Base-by-base conservation (phyloP, 345 rosid genomes). In the Cardamine occulta region DNA sequence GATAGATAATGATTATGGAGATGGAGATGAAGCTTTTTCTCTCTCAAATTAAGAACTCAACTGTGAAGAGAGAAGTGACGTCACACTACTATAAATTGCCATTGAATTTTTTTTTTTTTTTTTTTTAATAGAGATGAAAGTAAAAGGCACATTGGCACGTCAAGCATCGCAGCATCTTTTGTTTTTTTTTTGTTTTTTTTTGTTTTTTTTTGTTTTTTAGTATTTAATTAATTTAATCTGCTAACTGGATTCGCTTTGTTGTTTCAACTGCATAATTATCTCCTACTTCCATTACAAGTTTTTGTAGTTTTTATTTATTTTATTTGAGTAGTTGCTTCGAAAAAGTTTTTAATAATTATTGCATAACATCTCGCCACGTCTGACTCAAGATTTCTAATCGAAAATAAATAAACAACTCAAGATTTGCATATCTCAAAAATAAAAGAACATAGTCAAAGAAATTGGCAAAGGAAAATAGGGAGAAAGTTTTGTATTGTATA, bases 71-170 rank as follows among this genome's bases (percentile, higher is more conserved):
- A 70, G 44, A 76, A 76, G 75, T 60, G 80, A 76, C 56, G 80
- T 63, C 74, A 62, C 63, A 62, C 63, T 52, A 68, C 62, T 62
- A 52, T 69, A 61, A 76, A 31, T 62, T 63, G 65, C 53, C 7
- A 6, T 32, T 69, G 29, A 11, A 21, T 31, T 8, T n/a, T 5
- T 44, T 44, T n/a, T n/a, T n/a, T n/a, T 15, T 14, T 14, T 45
- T 15, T 5, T 14, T 45, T 45, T 5, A 45, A 15, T 14, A 61
- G 57, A 12, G 66, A 56, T n/a, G n/a, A 71, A 72, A 59, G 63
- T 64, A 58, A 78, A 78, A 72, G 63, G 73, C 81, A 78, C 77
- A 78, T 72, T 72, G 47, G 56, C 81, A 78, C 81, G 81, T 78
- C 77, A 66, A 78, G 73, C 68, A 72, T 72, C 77, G 19, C 72